Conservation (phyloP, 108 stramenopile species). For the Conticribra weissflogii region DNA sequence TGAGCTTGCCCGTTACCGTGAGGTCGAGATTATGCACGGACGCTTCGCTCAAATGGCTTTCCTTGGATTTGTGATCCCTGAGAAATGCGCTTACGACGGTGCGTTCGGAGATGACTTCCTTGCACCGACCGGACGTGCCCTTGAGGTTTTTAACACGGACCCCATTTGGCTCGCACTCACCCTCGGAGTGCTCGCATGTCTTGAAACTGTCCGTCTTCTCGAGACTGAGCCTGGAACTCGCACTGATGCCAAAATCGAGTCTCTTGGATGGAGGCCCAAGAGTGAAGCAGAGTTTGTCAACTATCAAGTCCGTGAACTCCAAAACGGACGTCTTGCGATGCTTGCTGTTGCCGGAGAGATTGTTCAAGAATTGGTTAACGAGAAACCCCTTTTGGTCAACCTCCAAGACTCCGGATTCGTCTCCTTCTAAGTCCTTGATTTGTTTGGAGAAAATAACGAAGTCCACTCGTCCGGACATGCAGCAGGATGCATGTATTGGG, state of each 20-base stretch:
- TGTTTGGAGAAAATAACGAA: not conserved
- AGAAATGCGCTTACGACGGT: constrained; percentile 53
- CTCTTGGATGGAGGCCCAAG: constrained; percentile 49
- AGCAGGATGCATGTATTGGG: not conserved
- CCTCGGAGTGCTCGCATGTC: constrained; percentile 31
- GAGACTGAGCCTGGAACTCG: constrained; percentile 42
- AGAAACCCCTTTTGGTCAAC: constrained; percentile 44
- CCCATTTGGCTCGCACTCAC: constrained; percentile 48
- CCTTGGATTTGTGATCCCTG: constrained; percentile 48
- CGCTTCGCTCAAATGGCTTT: constrained; percentile 54
- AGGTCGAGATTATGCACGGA: constrained; percentile 66
- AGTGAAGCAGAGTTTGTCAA: constrained; percentile 48
- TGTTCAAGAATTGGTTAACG: constrained; percentile 60
- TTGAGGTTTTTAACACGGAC: constrained; percentile 46
- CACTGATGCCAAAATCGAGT: constrained; percentile 42
- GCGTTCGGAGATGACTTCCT: constrained; percentile 59
- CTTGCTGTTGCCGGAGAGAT: constrained; percentile 80
- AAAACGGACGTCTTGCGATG: constrained; percentile 83
- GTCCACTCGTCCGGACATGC: not conserved
- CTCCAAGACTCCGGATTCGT: constrained; percentile 26
- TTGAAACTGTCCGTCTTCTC: constrained; percentile 48
- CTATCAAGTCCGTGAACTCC: constrained; percentile 59
- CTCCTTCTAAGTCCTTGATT: constrained; percentile 3
- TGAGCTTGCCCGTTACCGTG: constrained; percentile 47
- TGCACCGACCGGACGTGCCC: constrained; percentile 49